Evolutionary conservation across 1,284 basidiomycete species (phyloP), one percentile per base, ranked within the genome.

Genomic region (Ceratobasidium sp.): DNA sequence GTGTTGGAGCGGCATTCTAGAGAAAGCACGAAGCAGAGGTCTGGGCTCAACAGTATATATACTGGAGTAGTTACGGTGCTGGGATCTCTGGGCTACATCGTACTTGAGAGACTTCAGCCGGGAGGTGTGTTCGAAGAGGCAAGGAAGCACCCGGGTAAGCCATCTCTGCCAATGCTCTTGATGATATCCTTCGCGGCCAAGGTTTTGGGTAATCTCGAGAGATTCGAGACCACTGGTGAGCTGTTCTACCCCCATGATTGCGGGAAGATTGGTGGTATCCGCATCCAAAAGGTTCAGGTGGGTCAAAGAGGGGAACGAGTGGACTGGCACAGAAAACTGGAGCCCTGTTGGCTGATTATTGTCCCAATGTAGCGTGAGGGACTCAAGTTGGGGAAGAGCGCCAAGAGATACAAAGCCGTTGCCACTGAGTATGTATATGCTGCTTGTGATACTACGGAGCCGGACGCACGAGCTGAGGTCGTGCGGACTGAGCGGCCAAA

Each of bases 351-450:
- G 61, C 12, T 5, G 20, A 2, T 66, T 61, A 2, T 9, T 7
- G 49, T 33, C 33, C 10, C 49, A 33, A 28, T 42, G 15, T 9
- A 75, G 15, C 20, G 61, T 42, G 26, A 75, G 61, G 18, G 10
- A 40, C n/a, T 66, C 44, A n/a, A 75, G 72, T 39, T 33, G 46
- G 42, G 72, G 72, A 55, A 75, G 61, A 40, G 46, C 46, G 13
- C 72, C 72, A n/a, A 75, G 60, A n/a, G 40, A 33, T n/a, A 33
- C 28, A 20, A 75, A 53, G n/a, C 72, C 72, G 4, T n/a, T 28
- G 6, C 39, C 20, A 28, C 51, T 28, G 20, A 75, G 28, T 4
- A 75, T 49, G 15, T 12, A 39, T 20, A 66, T 66, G 39, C 46
- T 56, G 33, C 20, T 66, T n/a, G 49, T 66, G 10, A 75, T 26